Conservation (phyloP, 495 filamentous ascomycete species). For the Talaromyces ruber region DNA sequence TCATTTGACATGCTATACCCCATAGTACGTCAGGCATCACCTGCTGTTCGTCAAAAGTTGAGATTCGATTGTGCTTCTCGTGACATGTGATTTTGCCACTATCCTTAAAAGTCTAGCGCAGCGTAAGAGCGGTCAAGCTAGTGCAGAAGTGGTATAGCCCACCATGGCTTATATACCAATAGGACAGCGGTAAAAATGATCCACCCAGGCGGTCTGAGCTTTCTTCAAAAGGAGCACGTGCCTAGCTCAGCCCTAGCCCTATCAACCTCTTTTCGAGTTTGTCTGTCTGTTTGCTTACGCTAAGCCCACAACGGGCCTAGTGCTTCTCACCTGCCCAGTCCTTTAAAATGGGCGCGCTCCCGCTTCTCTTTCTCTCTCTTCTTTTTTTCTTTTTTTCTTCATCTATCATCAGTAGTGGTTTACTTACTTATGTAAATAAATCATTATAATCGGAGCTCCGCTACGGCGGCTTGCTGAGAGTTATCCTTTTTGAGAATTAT, state of each 20-base stretch:
- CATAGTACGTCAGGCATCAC: background rate
- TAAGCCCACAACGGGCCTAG: background rate
- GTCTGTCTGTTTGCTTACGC: background rate
- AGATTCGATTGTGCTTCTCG: background rate
- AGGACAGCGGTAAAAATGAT: background rate
- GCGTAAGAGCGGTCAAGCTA: background rate
- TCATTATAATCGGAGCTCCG: constrained; percentile 31
- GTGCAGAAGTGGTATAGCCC: background rate
- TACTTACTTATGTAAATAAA: constrained; percentile 36
- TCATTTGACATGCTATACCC: background rate
- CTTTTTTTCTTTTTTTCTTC: constrained; percentile 22
- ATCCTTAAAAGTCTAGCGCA: background rate
- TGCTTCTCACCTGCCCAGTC: background rate
- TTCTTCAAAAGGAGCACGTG: background rate
- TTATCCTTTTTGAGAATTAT: constrained; percentile 26
- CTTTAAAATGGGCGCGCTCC: background rate
- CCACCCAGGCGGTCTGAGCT: background rate
- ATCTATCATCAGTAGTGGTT: constrained; percentile 46
- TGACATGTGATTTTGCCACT: constrained; percentile 1
- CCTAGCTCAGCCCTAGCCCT: background rate
- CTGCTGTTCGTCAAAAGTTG: background rate
- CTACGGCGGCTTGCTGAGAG: constrained; percentile 39
- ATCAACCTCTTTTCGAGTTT: background rate
- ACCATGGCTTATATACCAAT: background rate
- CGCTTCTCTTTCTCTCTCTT: constrained; percentile 3